Evolutionary conservation across 2,329 filamentous ascomycete species (phyloP), one percentile per base, ranked within the genome.

Genomic region (Simplicillium sp.): DNA sequence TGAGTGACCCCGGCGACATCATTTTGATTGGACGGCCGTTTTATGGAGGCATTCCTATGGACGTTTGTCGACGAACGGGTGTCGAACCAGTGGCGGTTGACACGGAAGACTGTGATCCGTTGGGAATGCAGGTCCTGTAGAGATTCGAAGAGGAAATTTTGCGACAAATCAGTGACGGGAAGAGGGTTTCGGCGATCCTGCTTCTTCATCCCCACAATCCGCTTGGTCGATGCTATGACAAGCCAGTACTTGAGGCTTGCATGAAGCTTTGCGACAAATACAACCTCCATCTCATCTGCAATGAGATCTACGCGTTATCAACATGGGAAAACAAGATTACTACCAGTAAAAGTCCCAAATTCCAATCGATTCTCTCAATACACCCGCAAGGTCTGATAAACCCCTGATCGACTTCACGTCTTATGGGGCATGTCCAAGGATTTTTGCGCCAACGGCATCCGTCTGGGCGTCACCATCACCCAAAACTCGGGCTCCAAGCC

Each of bases 401-500:
- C 42, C 58, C n/a, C 66, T 1, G 46, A 52, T 7, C 60, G 67
- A 2, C 58, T 80, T 0, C 75, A 80, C 51, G 66, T 75, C 2
- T 52, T 74, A 16, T 65, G 68, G 54, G 61, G 63, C 16, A 58
- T 65, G 48, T 62, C 57, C 39, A 68, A 71, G 48, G 73, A 77
- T 51, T 80, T 79, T 53, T 70, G 71, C 17, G 68, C 70, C 16
- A 75, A 75, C 34, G 76, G 75, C 1, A 54, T 77, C 7, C 66
- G 74, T 1, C 46, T 77, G 4, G 74, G 73, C 0, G 61, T 57
- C 15, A 54, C 75, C n/a, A n/a, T n/a, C n/a, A n/a, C n/a, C n/a
- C n/a, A n/a, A n/a, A n/a, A n/a, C n/a, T n/a, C n/a, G n/a, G n/a
- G n/a, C n/a, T n/a, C n/a, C n/a, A n/a, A n/a, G n/a, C n/a, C n/a